phyloP scores from a whole-genome alignment of 2,329 filamentous ascomycete species.

The Ceratocystiopsis brevicomis region DNA sequence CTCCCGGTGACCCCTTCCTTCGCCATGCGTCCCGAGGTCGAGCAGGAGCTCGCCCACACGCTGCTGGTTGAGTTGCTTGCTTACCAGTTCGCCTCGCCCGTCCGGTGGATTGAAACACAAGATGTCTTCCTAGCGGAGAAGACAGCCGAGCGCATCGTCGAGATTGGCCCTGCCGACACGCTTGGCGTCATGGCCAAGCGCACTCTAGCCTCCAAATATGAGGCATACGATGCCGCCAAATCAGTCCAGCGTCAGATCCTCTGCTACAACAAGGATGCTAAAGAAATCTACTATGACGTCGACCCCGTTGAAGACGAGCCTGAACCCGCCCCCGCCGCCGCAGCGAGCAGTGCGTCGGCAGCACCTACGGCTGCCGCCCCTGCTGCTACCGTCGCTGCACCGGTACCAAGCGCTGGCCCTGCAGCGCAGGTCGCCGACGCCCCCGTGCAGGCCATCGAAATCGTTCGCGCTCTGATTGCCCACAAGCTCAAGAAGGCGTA shows the following conservation, averaged over 20 bases:
- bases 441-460: conserved; percentile 74
- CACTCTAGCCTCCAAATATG: conserved; percentile 90
- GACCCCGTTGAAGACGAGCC: conserved; percentile 87
- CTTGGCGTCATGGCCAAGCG: conserved; percentile 94
- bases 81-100: conserved; percentile 96
- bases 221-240: conserved; percentile 93
- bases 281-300: conserved; percentile 98
- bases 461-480: conserved; percentile 74
- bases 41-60: conserved; percentile 97
- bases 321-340: conserved; percentile 25
- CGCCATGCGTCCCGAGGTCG: conserved; percentile 90
- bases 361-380: conserved; percentile 37
- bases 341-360: conserved; percentile 29
- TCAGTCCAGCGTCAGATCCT: conserved; percentile 94
- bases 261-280: conserved; percentile 98
- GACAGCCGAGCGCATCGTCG: conserved; percentile 89
- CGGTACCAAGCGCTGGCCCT: conserved; percentile 60
- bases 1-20: background rate
- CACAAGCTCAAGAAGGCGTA: conserved; percentile 96
- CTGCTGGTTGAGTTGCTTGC: conserved; percentile 95
- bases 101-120: conserved; percentile 99
- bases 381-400: conserved; percentile 33
- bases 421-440: conserved; percentile 72
- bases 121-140: conserved; percentile 98
- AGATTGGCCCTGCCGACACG: conserved; percentile 91